Evolutionary conservation across 768 basidiomycete genomes (phyloP).

Genomic region (Leccinum obscurum): DNA sequence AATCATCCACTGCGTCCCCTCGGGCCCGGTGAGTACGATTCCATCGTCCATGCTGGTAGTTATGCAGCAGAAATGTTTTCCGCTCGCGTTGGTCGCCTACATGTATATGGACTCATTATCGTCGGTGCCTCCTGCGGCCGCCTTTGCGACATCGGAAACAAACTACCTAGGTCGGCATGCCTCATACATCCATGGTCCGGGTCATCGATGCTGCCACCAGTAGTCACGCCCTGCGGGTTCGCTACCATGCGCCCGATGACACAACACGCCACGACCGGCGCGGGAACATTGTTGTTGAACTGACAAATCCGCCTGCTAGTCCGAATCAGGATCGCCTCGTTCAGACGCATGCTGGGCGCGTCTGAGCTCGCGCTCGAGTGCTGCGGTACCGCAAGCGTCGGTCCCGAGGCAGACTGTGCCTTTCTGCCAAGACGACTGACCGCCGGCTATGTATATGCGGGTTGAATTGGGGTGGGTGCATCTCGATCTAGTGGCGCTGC

Average conservation of each 20-base stretch:
- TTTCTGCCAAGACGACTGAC: conserved; percentile 17
- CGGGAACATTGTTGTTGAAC: conserved; percentile 30
- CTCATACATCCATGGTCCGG: conserved; percentile 9
- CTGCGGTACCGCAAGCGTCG: neutral
- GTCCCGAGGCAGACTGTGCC: neutral
- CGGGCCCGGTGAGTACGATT: too few species aligned
- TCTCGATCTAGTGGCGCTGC: neutral
- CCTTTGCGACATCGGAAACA: neutral
- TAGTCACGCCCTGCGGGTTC: conserved; percentile 19
- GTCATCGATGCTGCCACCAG: conserved; percentile 5
- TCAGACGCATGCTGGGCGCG: neutral
- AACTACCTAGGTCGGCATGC: neutral
- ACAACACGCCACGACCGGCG: conserved; percentile 24
- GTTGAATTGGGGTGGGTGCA: neutral
- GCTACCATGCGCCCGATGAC: conserved; percentile 30
- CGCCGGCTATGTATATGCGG: too few species aligned
- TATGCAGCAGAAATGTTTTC: too few species aligned
- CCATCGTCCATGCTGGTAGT: too few species aligned
- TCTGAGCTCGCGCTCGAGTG: neutral
- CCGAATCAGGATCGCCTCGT: too few species aligned
- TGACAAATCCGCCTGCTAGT: conserved; percentile 23
- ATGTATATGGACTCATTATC: too few species aligned
- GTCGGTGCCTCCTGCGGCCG: neutral
- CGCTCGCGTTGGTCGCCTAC: too few species aligned
- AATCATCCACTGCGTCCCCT: too few species aligned